Evolutionary conservation across 2,329 filamentous ascomycete genomes (phyloP).

Genomic region (Trichoderma citrinoviride): DNA sequence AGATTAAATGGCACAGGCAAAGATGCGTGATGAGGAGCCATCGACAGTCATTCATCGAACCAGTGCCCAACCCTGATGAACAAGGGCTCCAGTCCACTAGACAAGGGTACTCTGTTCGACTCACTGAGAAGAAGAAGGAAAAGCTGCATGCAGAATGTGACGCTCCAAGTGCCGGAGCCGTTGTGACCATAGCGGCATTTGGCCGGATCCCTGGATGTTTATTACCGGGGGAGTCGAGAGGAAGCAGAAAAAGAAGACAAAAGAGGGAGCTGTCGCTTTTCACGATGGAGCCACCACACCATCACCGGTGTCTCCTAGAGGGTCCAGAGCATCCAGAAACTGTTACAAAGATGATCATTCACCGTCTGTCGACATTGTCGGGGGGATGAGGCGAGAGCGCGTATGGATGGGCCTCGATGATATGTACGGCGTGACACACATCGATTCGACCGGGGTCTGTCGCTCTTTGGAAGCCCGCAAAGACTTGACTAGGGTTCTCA

Average conservation of each 20-base stretch:
- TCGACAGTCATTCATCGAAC: slow-evolving; percentile 8
- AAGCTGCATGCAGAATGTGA: slow-evolving; percentile 17
- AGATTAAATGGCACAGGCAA: background rate
- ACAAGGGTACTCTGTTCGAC: slow-evolving; percentile 11
- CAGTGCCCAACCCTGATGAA: slow-evolving; percentile 11
- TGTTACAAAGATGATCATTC: background rate
- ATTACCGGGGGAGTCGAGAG: background rate
- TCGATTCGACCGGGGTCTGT: background rate
- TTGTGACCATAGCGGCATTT: slow-evolving; percentile 4
- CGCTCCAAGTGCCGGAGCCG: slow-evolving; percentile 15
- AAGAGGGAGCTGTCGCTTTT: background rate
- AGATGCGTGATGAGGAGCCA: slow-evolving; percentile 11
- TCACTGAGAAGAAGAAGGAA: background rate
- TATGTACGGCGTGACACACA: slow-evolving; percentile 3
- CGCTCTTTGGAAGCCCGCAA: background rate
- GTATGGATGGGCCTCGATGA: background rate
- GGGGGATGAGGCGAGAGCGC: slow-evolving; percentile 10
- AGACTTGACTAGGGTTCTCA: background rate
- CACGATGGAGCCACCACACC: slow-evolving; percentile 14
- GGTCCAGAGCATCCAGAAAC: background rate
- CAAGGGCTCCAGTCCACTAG: background rate
- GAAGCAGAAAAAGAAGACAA: background rate
- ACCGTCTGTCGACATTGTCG: slow-evolving; percentile 15
- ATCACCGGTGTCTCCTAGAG: background rate
- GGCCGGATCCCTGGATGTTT: background rate